Evolutionary conservation across 1,284 basidiomycete species (phyloP).

Genomic region (Thecaphora frezii): DNA sequence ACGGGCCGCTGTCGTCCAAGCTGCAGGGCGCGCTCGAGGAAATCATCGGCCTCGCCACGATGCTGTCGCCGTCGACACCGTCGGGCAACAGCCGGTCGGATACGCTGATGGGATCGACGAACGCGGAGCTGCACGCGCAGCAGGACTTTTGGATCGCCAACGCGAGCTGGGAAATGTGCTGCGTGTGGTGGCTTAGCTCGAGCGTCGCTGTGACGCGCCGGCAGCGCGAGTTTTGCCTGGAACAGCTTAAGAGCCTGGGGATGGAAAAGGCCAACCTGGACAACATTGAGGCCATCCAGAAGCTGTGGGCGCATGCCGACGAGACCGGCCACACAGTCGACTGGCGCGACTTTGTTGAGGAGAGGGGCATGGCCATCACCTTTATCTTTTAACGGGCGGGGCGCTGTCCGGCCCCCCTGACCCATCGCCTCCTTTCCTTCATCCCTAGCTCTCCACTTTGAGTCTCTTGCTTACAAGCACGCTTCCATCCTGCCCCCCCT

Average conservation of each 20-base stretch:
- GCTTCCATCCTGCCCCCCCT: too few relatives aligned
- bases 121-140: too few relatives aligned
- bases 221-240: conserved; percentile 27
- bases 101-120: neutral
- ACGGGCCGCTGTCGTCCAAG: conserved; percentile 26
- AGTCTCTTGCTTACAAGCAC: too few relatives aligned
- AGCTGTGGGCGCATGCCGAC: conserved; percentile 34
- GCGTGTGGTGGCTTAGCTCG: conserved; percentile 39
- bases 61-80: too few relatives aligned
- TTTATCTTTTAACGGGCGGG: neutral
- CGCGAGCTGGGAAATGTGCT: conserved; percentile 43
- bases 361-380: neutral
- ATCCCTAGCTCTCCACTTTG: too few relatives aligned
- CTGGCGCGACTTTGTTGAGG: conserved; percentile 38
- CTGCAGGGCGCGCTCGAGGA: conserved; percentile 36
- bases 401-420: too few relatives aligned
- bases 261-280: conserved; percentile 34
- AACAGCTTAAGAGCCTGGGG: conserved; percentile 33
- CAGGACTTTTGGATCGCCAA: conserved; percentile 20
- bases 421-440: too few relatives aligned
- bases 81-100: too few relatives aligned
- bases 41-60: conserved; percentile 31
- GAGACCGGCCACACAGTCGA: conserved; percentile 29
- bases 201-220: conserved; percentile 27
- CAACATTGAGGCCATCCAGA: conserved; percentile 31